phyloP scores from a whole-genome alignment of 202 grass and related monocot species.

The Alloteropsis angusta region DNA sequence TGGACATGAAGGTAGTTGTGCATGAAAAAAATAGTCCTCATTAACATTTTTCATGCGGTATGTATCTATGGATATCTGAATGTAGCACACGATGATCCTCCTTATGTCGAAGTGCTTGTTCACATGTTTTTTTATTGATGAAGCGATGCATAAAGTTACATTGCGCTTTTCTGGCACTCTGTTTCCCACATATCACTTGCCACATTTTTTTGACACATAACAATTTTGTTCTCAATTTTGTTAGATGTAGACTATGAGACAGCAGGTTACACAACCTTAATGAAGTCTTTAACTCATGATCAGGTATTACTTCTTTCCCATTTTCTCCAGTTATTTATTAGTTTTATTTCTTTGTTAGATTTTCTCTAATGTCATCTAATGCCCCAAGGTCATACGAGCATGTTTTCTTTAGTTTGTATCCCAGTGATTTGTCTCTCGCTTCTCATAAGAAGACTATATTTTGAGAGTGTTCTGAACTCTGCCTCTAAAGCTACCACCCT shows the following conservation, averaged over 20 bases:
- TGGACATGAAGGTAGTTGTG: not conserved
- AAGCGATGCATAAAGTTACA: not conserved
- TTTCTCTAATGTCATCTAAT: not conserved
- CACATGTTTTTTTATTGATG: not conserved
- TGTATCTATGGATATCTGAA: not conserved
- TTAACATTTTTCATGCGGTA: not conserved
- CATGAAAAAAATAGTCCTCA: not conserved
- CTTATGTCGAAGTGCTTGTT: constrained; percentile 4
- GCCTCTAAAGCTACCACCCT: not conserved
- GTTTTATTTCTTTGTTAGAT: not conserved
- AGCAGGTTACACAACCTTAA: constrained; percentile 50
- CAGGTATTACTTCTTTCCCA: constrained; percentile 36
- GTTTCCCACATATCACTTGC: not conserved
- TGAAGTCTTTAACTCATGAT: constrained; percentile 57
- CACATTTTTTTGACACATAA: not conserved
- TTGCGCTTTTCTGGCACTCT: not conserved
- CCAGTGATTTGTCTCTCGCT: not conserved
- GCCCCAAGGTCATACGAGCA: not conserved
- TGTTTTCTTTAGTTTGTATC: not conserved
- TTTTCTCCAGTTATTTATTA: constrained; percentile 1
- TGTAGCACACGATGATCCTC: not conserved
- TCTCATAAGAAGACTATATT: not conserved
- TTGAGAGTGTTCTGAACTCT: not conserved
- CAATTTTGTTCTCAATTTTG: constrained; percentile 13
- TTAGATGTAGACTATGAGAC: constrained; percentile 30